Evolutionary conservation across 164 flowering plant genomes (phyloP).

Genomic region (Macadamia integrifolia): DNA sequence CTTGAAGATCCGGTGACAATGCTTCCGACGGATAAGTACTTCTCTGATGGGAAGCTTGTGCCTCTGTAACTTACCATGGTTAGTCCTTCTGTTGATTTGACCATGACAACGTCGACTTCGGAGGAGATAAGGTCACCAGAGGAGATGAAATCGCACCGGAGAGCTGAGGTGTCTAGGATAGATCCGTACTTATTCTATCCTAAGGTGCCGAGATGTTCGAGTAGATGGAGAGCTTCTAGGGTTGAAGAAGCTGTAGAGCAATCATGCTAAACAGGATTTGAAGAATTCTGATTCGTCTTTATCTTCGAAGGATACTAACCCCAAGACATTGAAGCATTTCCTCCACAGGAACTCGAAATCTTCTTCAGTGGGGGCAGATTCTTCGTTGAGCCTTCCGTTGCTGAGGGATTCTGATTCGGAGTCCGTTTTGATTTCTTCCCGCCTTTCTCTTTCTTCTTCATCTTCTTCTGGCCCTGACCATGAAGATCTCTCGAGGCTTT

Average conservation of each 20-base stretch:
- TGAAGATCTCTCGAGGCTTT: constrained; percentile 17
- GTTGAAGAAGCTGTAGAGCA: constrained; percentile 44
- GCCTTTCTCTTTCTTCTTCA: constrained; percentile 68
- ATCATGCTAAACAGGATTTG: constrained; percentile 19
- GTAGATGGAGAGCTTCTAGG: constrained; percentile 79
- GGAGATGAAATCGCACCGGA: constrained; percentile 25
- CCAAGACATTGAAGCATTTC: too few relatives aligned
- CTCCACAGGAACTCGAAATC: too few relatives aligned
- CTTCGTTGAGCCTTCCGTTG: constrained; percentile 51
- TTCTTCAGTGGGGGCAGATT: constrained; percentile 16
- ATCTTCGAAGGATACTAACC: too few relatives aligned
- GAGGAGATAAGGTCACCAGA: constrained; percentile 30
- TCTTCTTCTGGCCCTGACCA: constrained; percentile 62
- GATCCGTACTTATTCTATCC: constrained; percentile 26
- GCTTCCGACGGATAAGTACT: too few relatives aligned
- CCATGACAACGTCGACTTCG: background rate
- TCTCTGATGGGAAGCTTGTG: constrained; percentile 69
- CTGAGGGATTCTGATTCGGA: constrained; percentile 60
- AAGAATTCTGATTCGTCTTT: constrained; percentile 10
- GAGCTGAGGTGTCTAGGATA: constrained; percentile 18
- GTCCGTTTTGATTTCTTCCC: constrained; percentile 51
- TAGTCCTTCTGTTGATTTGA: constrained; percentile 3
- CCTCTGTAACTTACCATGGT: constrained; percentile 43
- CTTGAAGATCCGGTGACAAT: too few relatives aligned
- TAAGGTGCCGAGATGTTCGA: constrained; percentile 82